A percentile compares a stretch with the other conserved stretches of the same genome.
Conservation (phyloP, 2,329 filamentous ascomycete genomes). For the Alternaria alternata region DNA sequence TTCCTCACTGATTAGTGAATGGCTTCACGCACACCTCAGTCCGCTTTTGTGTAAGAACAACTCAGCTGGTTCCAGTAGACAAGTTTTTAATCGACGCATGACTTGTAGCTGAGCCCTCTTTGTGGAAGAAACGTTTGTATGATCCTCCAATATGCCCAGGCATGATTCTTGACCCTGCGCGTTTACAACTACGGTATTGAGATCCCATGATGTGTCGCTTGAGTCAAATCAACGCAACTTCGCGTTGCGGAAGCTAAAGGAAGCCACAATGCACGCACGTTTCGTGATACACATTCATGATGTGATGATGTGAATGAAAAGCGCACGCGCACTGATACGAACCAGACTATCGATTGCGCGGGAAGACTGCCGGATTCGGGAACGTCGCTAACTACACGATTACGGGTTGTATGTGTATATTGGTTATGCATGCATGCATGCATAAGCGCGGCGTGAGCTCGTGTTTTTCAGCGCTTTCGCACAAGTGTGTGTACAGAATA, state of each 20-base stretch:
- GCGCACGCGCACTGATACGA: conserved; percentile 9
- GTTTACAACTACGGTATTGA: neutral
- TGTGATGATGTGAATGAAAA: neutral
- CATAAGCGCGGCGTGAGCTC: conserved; percentile 1
- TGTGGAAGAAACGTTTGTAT: neutral
- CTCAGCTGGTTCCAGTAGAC: too few relatives aligned
- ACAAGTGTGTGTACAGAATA: neutral
- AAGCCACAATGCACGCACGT: neutral
- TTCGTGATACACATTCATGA: neutral
- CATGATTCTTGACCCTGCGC: neutral
- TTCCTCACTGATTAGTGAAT: neutral
- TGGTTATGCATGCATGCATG: conserved; percentile 3
- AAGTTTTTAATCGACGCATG: neutral
- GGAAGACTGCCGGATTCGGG: conserved; percentile 6
- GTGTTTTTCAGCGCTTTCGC: neutral
- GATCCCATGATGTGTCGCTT: neutral
- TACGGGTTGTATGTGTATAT: conserved; percentile 6
- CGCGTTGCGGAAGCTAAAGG: neutral
- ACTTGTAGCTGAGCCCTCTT: neutral
- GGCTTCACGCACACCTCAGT: neutral
- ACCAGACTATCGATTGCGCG: conserved; percentile 15
- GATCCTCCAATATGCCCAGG: neutral
- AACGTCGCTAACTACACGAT: conserved; percentile 1
- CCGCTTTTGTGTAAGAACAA: neutral
- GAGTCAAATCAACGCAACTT: neutral